Conservation (phyloP, 805 yeast species). For the Nakazawaea ambrosiae region DNA sequence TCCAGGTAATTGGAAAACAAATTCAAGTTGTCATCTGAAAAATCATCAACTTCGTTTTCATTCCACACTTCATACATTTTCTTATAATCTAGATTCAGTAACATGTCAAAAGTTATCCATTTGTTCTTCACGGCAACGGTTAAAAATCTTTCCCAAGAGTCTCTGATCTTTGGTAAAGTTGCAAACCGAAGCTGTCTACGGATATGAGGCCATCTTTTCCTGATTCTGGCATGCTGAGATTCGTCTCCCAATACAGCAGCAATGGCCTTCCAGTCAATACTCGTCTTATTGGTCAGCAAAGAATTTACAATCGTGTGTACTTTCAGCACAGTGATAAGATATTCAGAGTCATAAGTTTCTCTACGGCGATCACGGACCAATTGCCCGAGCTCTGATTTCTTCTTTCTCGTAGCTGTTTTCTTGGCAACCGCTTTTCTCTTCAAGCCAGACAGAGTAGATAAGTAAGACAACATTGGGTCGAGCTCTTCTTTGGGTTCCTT, state of each 20-base stretch:
- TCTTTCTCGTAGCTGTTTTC: slow-evolving; percentile 2
- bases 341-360: slow-evolving; percentile 13
- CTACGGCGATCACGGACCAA: slow-evolving; percentile 11
- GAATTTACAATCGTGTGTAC: slow-evolving; percentile 65
- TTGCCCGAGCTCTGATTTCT: background rate
- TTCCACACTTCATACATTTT: slow-evolving; percentile 62
- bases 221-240: slow-evolving; percentile 13
- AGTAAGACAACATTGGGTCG: slow-evolving; percentile 6
- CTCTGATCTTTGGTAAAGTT: slow-evolving; percentile 46
- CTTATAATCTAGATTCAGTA: slow-evolving; percentile 42
- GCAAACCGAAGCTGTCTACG: slow-evolving; percentile 39
- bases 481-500: background rate
- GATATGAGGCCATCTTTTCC: slow-evolving; percentile 5
- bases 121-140: slow-evolving; percentile 52
- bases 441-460: slow-evolving; percentile 2
- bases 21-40: slow-evolving; percentile 22
- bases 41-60: slow-evolving; percentile 32
- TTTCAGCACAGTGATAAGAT: slow-evolving; percentile 49
- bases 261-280: slow-evolving; percentile 56
- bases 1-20: slow-evolving; percentile 35
- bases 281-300: slow-evolving; percentile 40
- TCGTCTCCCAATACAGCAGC: slow-evolving; percentile 38
- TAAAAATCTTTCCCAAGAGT: slow-evolving; percentile 63
- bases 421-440: slow-evolving; percentile 6
- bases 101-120: slow-evolving; percentile 38